phyloP scores from a whole-genome alignment of 257 asterid genomes.

The Verbena officinalis region DNA sequence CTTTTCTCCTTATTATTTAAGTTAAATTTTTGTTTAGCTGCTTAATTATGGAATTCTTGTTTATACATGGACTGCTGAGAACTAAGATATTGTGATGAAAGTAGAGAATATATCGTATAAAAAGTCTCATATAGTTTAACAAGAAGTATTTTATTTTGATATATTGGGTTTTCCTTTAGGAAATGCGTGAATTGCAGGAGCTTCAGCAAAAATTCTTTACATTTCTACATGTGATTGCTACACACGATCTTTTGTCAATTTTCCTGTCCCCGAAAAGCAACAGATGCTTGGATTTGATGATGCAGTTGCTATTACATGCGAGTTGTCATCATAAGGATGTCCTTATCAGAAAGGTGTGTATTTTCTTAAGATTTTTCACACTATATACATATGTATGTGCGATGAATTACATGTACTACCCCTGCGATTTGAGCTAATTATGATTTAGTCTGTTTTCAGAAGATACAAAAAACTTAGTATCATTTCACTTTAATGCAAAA shows the following conservation, averaged over 20 bases:
- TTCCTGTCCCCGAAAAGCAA: slow-evolving; percentile 66
- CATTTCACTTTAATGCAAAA: too few species aligned
- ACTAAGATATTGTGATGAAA: too few species aligned
- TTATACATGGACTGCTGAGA: too few species aligned
- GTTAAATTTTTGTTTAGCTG: too few species aligned
- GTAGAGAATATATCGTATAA: too few species aligned
- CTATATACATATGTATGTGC: too few species aligned
- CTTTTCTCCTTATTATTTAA: too few species aligned
- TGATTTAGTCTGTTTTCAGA: too few species aligned
- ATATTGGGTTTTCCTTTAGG: slow-evolving; percentile 46
- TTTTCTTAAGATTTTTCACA: neutral
- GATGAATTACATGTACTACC: too few species aligned
- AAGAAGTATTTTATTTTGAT: neutral
- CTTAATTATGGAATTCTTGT: too few species aligned
- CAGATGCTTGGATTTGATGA: slow-evolving; percentile 66
- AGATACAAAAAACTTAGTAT: too few species aligned
- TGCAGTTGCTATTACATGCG: slow-evolving; percentile 68
- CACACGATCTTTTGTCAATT: slow-evolving; percentile 76
- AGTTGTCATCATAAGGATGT: slow-evolving; percentile 87
- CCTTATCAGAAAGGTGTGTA: slow-evolving; percentile 68
- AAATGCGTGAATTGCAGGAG: slow-evolving; percentile 89
- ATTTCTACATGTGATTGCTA: slow-evolving; percentile 74
- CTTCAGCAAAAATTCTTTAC: slow-evolving; percentile 79
- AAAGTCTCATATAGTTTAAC: neutral
- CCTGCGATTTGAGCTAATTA: too few species aligned